Base-by-base conservation (phyloP, 2,329 filamentous ascomycete genomes). In the Monascus ruber region DNA sequence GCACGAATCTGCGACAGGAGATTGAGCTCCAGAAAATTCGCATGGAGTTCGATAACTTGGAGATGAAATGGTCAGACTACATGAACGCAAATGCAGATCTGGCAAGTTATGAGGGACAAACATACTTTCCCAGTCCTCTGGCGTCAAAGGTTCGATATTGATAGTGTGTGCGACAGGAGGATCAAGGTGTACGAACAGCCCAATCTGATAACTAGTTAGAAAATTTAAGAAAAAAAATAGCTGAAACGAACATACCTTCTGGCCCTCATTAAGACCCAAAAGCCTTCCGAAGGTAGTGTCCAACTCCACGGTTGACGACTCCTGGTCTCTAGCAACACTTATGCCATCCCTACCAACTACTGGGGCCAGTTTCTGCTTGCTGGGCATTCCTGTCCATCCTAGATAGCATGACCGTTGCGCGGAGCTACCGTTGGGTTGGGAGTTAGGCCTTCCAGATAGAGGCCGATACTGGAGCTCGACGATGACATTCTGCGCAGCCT, bases 351-450 rank as follows among this genome's bases (percentile, higher is more conserved):
- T 78, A 41, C 77, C 74, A 26, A 91, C 77, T 26, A 88, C 73
- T 1, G 85, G 76, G 8, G 80, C 77, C 49, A 83, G 68, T 59
- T 79, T 83, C 55, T 85, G 79, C 72, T 88, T 93, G 70, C 88
- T 95, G 48, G 87, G 83, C 85, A 98, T 93, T 51, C 91, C 91
- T 7, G 91, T 95, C 91, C 91, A 98, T 60, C 91, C 91, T 43
- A 94, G 72, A 59, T 83, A 98, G 52, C 93, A 72, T 35, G 85
- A 93, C 54, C 74, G 76, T 50, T 78, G 76, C 37, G 70, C 59
- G 31, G 68, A 55, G 51, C 70, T 68, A 25, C 67, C 54, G 47
- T 70, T 67, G 36, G 62, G 56, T 37, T 69, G 53, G 40, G 65
- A 58, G 39, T 62, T 54, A 40, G 70, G 57, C 32, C 26, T 74